These are phyloP conservation scores for Microbotryum intermedium DNA, from an alignment of 1,284 basidiomycete genomes.

Conservation along the genomic window DNA sequence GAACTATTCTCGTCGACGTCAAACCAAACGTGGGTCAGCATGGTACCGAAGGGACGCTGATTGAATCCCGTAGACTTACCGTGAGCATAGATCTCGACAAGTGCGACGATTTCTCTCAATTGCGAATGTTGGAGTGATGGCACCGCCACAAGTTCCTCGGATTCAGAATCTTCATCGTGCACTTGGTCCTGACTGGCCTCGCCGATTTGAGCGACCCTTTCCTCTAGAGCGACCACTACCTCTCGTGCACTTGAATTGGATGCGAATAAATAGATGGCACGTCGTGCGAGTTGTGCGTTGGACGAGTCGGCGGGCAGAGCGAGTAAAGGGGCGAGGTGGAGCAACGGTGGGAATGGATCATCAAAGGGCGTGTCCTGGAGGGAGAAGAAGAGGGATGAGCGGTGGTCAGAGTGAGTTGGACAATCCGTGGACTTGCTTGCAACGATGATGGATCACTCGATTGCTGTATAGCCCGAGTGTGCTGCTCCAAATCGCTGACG, in stretches of 20 bases:
- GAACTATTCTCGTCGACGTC: neutral
- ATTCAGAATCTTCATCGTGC: neutral
- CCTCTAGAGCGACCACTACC: conserved; percentile 4
- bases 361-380: conserved; percentile 7
- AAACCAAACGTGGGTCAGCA: no score
- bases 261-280: neutral
- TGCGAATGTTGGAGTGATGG: neutral
- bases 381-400: no score
- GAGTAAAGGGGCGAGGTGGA: conserved; percentile 5
- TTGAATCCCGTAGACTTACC: neutral
- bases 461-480: no score
- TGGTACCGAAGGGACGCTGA: neutral
- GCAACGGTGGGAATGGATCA: conserved; percentile 11
- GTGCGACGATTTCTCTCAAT: neutral
- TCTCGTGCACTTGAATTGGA: conserved; percentile 8
- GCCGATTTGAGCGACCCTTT: neutral
- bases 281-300: neutral
- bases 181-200: neutral
- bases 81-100: neutral
- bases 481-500: no score
- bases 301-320: neutral
- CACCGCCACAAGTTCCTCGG: neutral
- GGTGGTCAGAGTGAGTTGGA: neutral
- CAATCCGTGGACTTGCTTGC: neutral
- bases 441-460: no score